Conservation (phyloP, 768 basidiomycete species). For the Megacollybia marginata region DNA sequence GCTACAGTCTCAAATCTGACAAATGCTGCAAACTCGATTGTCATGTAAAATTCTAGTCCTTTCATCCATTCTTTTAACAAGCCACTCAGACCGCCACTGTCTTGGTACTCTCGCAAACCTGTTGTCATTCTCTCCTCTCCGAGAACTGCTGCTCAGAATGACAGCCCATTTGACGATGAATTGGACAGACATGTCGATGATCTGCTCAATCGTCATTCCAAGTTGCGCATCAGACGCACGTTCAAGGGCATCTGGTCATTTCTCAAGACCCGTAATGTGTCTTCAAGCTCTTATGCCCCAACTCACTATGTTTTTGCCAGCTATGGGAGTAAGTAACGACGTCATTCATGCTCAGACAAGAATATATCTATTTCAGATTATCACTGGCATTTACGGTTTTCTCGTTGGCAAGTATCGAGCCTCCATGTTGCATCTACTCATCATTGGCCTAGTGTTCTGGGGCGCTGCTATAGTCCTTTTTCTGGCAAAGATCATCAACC, state of each 20-base stretch:
- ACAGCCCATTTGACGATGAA: conserved; percentile 29
- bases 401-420: conserved; percentile 41
- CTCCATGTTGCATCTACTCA: conserved; percentile 2
- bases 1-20: conserved; percentile 68
- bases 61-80: conserved; percentile 1
- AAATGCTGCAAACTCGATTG: conserved; percentile 73
- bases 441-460: conserved; percentile 58
- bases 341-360: no score
- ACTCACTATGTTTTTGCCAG: conserved; percentile 22
- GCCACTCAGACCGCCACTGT: conserved; percentile 51
- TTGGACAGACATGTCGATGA: conserved; percentile 78
- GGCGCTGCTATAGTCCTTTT: conserved; percentile 79
- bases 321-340: conserved; percentile 52
- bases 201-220: conserved; percentile 55
- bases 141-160: conserved; percentile 15
- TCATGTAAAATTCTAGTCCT: conserved; percentile 39
- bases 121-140: conserved; percentile 46
- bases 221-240: conserved; percentile 38
- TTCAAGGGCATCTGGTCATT: conserved; percentile 75
- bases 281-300: not conserved
- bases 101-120: conserved; percentile 65
- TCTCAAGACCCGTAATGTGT: conserved; percentile 64
- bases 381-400: conserved; percentile 74
- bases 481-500: conserved; percentile 58
- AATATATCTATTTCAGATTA: conserved; percentile 27